Percentiles rank a stretch among this genome's conserved stretches.
Conservation (phyloP, 2,329 filamentous ascomycete species). For the Hypoxylon sp. region DNA sequence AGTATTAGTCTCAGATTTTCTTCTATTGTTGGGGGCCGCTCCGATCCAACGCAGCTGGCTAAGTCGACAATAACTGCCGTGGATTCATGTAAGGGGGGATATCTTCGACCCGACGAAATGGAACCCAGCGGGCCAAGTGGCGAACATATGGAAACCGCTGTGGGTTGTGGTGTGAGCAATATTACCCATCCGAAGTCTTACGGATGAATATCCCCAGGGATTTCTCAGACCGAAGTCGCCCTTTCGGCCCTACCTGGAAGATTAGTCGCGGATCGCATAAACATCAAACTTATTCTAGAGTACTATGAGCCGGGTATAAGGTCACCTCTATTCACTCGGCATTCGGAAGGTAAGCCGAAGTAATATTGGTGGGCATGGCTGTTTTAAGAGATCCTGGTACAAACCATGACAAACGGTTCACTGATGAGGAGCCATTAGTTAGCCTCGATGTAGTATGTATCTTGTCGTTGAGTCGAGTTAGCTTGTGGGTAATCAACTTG, state of each 20-base stretch:
- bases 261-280: slow-evolving; percentile 14
- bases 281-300: slow-evolving; percentile 14
- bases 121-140: slow-evolving; percentile 25
- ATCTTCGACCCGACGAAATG: slow-evolving; percentile 20
- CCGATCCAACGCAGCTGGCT: slow-evolving; percentile 12
- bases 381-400: neutral
- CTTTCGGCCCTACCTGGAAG: slow-evolving; percentile 34
- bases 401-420: slow-evolving; percentile 16
- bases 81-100: slow-evolving; percentile 4
- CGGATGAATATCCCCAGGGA: slow-evolving; percentile 13
- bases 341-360: slow-evolving; percentile 10
- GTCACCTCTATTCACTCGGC: slow-evolving; percentile 10
- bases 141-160: slow-evolving; percentile 1
- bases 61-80: neutral
- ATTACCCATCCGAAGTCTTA: no score
- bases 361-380: neutral
- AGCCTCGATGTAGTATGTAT: slow-evolving; percentile 30
- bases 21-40: slow-evolving; percentile 22
- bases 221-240: slow-evolving; percentile 3
- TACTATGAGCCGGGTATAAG: slow-evolving; percentile 13
- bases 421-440: slow-evolving; percentile 12
- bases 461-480: slow-evolving; percentile 3
- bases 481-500: slow-evolving; percentile 3
- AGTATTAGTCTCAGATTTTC: slow-evolving; percentile 8
- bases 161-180: no score